Base-by-base conservation (phyloP, 106 monocot genomes). In the Allium sativum region DNA sequence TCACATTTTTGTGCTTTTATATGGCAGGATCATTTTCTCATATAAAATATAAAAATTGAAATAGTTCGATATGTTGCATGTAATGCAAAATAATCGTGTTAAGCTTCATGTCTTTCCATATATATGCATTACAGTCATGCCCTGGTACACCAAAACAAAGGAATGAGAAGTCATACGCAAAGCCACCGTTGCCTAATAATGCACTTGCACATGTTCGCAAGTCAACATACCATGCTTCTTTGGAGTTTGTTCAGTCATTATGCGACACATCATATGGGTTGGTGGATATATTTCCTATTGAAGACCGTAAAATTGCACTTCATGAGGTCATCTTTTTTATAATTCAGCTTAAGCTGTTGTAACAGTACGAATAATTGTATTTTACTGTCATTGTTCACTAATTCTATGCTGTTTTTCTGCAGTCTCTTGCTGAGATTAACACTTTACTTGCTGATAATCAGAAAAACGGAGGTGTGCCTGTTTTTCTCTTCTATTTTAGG, bases 251-350 rank as follows among this genome's bases (percentile, higher is more conserved):
- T 59, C 98, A 88, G 54, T 65, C 88, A 69, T 76, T 98, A 68
- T 98, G 98, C 68, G 92, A 98, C 54, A 98, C 98, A 31, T 98
- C 98, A 16, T 98, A 92, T 79, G 85, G 85, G 15, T 73, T 98
- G 72, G 98, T 98, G 52, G 98, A 98, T 60, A 85, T 98, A 65
- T 98, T 92, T 77, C 98, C 98, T 62, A 70, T 92, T 65, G 90
- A 98, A 70, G 92, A 98, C 72, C 88, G 98, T 18, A 98, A 98
- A 85, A 74, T 73, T 81, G 92, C 98, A 71, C 88, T 98, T 62
- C 72, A 59, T 41, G 98, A 98, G 92, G 98, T 98, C 72, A 45
- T 52, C 18, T 10, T 18, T 18, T 51, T 45, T 56, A 11, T 40
- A 22, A 58, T 19, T 54, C 9, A 55, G 7, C 20, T 46, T 55